Evolutionary conservation across 129 eudicot species (phyloP).

Genomic region (Kitagawia praeruptora): DNA sequence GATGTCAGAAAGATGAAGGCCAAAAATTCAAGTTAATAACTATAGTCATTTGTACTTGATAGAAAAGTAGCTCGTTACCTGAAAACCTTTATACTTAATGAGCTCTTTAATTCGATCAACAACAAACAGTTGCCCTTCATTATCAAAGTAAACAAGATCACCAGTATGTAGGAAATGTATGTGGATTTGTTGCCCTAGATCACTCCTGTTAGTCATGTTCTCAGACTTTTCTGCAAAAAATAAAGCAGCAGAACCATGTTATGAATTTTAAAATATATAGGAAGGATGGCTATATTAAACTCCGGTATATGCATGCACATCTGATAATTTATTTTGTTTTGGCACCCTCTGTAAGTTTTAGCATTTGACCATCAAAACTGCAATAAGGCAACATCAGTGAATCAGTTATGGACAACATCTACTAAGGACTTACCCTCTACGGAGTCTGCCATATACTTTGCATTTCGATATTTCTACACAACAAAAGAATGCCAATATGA

Average conservation of each 20-base stretch:
- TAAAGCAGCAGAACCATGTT: neutral
- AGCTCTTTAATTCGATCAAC: too few species aligned
- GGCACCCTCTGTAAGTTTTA: neutral
- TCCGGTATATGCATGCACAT: neutral
- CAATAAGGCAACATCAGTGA: neutral
- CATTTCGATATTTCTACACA: slow-evolving; percentile 76
- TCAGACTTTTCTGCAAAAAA: slow-evolving; percentile 46
- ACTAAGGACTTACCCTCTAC: slow-evolving; percentile 44
- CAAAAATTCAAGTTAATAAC: too few species aligned
- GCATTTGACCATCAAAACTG: neutral
- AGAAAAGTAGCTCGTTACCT: too few species aligned
- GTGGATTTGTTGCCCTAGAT: slow-evolving; percentile 37
- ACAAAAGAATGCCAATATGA: slow-evolving; percentile 3
- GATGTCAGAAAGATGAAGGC: too few species aligned
- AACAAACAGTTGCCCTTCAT: too few species aligned
- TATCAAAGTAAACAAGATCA: too few species aligned
- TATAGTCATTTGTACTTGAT: too few species aligned
- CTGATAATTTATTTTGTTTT: neutral
- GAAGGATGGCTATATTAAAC: neutral
- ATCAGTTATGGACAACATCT: slow-evolving; percentile 2
- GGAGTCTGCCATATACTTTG: slow-evolving; percentile 67
- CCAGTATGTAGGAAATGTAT: too few species aligned
- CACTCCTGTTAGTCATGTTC: slow-evolving; percentile 26
- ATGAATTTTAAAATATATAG: neutral
- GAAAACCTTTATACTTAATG: too few species aligned